A percentile compares a stretch with the other conserved stretches of the same genome.
These are phyloP conservation scores for Stephania japonica DNA, from an alignment of 164 flowering plant species.

Conservation along the genomic window DNA sequence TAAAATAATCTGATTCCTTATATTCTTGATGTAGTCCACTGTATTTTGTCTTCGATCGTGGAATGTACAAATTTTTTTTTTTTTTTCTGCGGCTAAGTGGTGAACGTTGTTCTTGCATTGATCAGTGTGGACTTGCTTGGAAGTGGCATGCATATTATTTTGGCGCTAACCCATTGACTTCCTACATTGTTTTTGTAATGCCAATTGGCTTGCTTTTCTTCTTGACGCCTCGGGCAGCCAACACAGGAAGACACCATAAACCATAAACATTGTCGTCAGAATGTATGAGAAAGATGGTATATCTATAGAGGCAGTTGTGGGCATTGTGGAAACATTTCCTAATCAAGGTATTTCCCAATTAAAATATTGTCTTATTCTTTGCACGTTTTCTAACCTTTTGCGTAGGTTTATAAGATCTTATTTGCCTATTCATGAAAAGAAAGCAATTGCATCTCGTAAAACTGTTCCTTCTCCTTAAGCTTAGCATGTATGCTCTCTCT, in stretches of 20 bases:
- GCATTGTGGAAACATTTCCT: slow-evolving; percentile 69
- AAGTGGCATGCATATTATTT: not conserved
- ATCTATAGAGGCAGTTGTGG: slow-evolving; percentile 51
- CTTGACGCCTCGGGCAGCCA: slow-evolving; percentile 66
- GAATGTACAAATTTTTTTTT: slow-evolving; percentile 55
- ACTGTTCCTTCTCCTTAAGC: no score
- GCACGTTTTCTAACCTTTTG: not conserved
- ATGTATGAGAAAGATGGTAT: slow-evolving; percentile 95
- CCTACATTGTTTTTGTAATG: not conserved
- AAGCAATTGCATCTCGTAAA: no score
- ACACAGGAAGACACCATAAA: slow-evolving; percentile 70
- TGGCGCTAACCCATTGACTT: not conserved
- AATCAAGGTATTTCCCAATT: slow-evolving; percentile 63
- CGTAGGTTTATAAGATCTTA: not conserved
- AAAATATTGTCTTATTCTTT: not conserved
- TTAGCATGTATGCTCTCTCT: no score
- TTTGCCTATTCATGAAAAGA: not conserved
- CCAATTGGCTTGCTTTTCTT: slow-evolving; percentile 2
- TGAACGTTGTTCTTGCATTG: slow-evolving; percentile 19
- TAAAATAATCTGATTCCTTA: not conserved
- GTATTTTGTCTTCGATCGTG: slow-evolving; percentile 41
- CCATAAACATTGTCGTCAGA: slow-evolving; percentile 70
- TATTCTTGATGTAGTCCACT: slow-evolving; percentile 23
- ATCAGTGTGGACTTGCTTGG: not conserved
- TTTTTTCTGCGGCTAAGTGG: slow-evolving; percentile 32